Evolutionary conservation across 139 green algal genomes (phyloP).

Genomic region (Parachlorella kessleri): DNA sequence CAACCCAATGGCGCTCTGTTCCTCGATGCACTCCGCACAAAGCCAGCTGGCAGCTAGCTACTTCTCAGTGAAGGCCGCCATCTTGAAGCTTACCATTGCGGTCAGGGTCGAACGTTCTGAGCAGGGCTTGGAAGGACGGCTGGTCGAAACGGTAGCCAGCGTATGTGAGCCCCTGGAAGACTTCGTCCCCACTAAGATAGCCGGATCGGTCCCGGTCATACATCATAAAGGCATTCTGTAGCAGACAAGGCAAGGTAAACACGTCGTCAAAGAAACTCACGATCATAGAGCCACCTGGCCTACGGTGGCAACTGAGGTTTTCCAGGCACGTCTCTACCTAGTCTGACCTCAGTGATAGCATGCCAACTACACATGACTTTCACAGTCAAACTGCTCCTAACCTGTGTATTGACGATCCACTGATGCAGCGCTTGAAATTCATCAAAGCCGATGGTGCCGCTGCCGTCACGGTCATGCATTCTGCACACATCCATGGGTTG

Average conservation of each 20-base stretch:
- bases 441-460: too few relatives aligned
- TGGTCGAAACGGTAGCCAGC: not conserved
- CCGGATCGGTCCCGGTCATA: not conserved
- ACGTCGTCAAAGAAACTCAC: not conserved
- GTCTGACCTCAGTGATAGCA: too few relatives aligned
- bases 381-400: too few relatives aligned
- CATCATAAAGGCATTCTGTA: not conserved
- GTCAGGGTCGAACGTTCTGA: not conserved
- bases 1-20: too few relatives aligned
- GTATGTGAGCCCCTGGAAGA: not conserved
- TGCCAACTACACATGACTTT: too few relatives aligned
- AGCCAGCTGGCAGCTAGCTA: not conserved
- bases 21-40: too few relatives aligned
- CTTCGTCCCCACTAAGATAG: not conserved
- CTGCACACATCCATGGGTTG: not conserved
- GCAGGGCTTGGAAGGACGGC: not conserved
- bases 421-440: too few relatives aligned
- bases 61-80: not conserved
- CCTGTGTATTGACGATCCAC: too few relatives aligned
- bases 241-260: not conserved
- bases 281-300: too few relatives aligned
- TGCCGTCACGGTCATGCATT: not conserved
- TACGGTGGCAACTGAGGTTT: too few relatives aligned
- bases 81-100: not conserved
- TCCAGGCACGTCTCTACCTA: too few relatives aligned